Evolutionary conservation across 1,139 yeast species (phyloP).

Genomic region (Arxiozyma slooffiae): DNA sequence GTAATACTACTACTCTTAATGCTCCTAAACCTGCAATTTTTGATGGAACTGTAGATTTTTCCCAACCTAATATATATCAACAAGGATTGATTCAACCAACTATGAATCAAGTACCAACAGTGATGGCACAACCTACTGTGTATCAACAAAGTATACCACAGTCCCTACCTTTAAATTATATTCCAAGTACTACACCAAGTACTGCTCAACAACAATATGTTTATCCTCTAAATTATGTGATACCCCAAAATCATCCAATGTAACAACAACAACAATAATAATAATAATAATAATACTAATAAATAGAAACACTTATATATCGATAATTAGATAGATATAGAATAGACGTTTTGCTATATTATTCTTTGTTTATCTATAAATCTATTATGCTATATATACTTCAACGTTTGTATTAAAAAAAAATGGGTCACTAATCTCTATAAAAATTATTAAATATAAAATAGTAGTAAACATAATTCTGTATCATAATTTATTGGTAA

Average conservation of each 20-base stretch:
- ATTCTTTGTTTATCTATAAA: too few species aligned
- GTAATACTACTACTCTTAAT: constrained; percentile 3
- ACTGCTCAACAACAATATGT: background rate
- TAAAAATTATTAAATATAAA: too few species aligned
- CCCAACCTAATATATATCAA: constrained; percentile 1
- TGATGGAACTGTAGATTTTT: constrained; percentile 16
- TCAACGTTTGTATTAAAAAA: background rate
- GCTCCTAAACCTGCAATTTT: constrained; percentile 14
- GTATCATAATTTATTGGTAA: too few species aligned
- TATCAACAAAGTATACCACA: constrained; percentile 8
- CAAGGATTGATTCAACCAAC: background rate
- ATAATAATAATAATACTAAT: too few species aligned
- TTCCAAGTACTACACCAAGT: background rate
- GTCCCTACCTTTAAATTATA: constrained; percentile 4
- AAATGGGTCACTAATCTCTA: too few species aligned
- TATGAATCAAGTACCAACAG: background rate
- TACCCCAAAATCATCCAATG: background rate
- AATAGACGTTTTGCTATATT: background rate
- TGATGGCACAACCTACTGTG: background rate
- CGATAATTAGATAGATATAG: too few species aligned
- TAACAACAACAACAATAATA: background rate
- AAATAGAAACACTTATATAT: background rate
- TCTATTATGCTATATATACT: background rate
- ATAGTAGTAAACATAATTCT: too few species aligned
- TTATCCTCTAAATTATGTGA: background rate